Evolutionary conservation across 805 yeast genomes (phyloP).

Genomic region (Zygosaccharomyces lentus): DNA sequence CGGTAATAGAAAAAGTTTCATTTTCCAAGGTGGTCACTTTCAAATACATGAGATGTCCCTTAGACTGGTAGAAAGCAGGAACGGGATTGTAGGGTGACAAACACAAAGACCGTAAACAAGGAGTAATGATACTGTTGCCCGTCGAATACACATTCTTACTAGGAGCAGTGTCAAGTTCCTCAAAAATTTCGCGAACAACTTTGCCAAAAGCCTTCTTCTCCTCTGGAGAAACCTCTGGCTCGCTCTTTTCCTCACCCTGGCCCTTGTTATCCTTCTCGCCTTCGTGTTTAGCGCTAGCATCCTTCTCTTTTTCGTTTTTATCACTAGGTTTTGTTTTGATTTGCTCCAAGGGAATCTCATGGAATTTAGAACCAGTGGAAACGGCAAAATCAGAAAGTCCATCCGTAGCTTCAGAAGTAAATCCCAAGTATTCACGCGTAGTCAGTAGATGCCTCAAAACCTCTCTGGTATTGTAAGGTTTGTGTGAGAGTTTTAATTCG

Average conservation of each 20-base stretch:
- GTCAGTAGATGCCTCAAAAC: conserved; percentile 31
- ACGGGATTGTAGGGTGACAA: conserved; percentile 87
- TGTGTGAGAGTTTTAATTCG: conserved; percentile 16
- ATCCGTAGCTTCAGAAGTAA: conserved; percentile 32
- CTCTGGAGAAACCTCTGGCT: conserved; percentile 27
- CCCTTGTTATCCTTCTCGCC: conserved; percentile 8
- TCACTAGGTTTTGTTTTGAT: conserved; percentile 17
- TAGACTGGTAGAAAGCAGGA: conserved; percentile 52
- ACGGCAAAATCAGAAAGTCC: conserved; percentile 32
- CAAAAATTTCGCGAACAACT: conserved; percentile 24
- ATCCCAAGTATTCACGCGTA: conserved; percentile 34
- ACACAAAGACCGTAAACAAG: conserved; percentile 53
- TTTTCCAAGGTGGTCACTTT: conserved; percentile 74
- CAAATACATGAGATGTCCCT: conserved; percentile 80
- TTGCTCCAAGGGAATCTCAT: conserved; percentile 23
- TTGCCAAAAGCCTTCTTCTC: conserved; percentile 27
- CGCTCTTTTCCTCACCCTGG: conserved; percentile 10
- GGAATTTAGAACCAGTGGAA: conserved; percentile 32
- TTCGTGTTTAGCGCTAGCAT: conserved; percentile 10
- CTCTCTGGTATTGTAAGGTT: conserved; percentile 31
- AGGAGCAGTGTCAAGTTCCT: conserved; percentile 17
- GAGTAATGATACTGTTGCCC: conserved; percentile 27
- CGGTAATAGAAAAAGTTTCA: conserved; percentile 73
- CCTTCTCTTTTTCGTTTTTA: conserved; percentile 12
- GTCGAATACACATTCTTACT: conserved; percentile 19